Base-by-base conservation (phyloP, 2,329 filamentous ascomycete genomes). In the Chrysoporthe austroafricana region DNA sequence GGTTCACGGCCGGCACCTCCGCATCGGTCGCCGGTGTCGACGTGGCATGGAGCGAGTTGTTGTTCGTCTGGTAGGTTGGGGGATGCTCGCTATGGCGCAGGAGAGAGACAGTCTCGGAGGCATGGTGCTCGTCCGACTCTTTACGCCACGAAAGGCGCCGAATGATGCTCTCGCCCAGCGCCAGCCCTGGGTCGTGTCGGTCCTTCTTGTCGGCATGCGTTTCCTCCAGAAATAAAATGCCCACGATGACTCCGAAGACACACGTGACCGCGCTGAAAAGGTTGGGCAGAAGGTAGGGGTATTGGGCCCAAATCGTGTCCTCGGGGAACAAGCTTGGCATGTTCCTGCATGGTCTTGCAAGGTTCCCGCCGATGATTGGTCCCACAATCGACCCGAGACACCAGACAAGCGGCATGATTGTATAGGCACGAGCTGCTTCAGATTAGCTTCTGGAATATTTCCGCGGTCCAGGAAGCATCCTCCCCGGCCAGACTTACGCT, bases 391-490 rank as follows among this genome's bases (percentile, higher is more conserved):
- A 97, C 73, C 96, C 96, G 75, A 99, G 86, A 77, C 94, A 97
- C 96, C 96, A 99, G 36, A 98, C 93, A 77, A 97, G 93, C 7
- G 96, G 96, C 94, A 99, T 97, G 73, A 98, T 94, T 14, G 95
- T 93, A 80, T 97, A 99, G 62, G 95, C 96, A 73, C 93, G 92
- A 73, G 94, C 91, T 94, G 70, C 21, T 21, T 21, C 58, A 52
- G 60, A 32, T 63, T 62, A 57, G 57, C 67, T 66, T 72, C 36
- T 71, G 69, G 50, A n/a, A 14, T n/a, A 13, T 52, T 13, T 26
- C 6, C 21, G 14, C 13, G 11, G 21, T 26, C 8, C 14, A 16
- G 50, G 11, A 14, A 26, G 18, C 8, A 9, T 6, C 36, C 36
- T 39, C 36, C 36, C 36, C 36, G 9, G 69, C 56, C 14, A n/a